Evolutionary conservation across 2,329 filamentous ascomycete genomes (phyloP), one percentile per base, ranked within the genome.

Genomic region (Nemania diffusa): DNA sequence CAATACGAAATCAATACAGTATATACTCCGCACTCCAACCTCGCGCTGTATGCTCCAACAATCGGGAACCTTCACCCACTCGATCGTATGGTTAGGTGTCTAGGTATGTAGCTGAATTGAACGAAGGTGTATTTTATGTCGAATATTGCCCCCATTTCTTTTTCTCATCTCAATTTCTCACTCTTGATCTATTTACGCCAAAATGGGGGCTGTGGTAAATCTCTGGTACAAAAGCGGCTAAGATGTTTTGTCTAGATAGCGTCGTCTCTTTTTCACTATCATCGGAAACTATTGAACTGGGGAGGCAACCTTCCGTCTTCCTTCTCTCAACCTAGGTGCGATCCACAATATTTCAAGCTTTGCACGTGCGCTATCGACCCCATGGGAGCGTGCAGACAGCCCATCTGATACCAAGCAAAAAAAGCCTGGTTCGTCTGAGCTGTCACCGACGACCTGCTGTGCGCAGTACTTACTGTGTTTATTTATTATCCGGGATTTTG

Each of bases 1-100:
- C 44, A 55, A 44, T 40, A 58, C 27, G 22, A 27, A 42, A 57
- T 53, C n/a, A 40, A 62, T 64, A 51, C n/a, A 40, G 58, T 64
- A 51, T 57, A 37, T 50, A 60, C 65, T 65, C 65, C 62, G 58
- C 68, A 69, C 59, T 58, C 58, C 62, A 68, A 67, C 65, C n/a
- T 57, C n/a, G n/a, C 24, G n/a, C 55, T 24, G 13, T 37, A n/a
- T 64, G 57, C 57, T 67, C 53, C 61, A 65, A 64, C 27, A 32
- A 42, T 34, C 44, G 56, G 51, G 48, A 61, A 42, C n/a, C 37
- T 64, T 55, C 48, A 27, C 48, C 48, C 29, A 32, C 26, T 56
- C 50, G 44, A 24, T 59, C 27, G 46, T 48, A 26, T 51, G 44
- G 26, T 22, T 26, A 32, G 8, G 13, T n/a, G 29, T 20, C 17